Evolutionary conservation across 129 eudicot species (phyloP).

Genomic region (Dittrichia graveolens): DNA sequence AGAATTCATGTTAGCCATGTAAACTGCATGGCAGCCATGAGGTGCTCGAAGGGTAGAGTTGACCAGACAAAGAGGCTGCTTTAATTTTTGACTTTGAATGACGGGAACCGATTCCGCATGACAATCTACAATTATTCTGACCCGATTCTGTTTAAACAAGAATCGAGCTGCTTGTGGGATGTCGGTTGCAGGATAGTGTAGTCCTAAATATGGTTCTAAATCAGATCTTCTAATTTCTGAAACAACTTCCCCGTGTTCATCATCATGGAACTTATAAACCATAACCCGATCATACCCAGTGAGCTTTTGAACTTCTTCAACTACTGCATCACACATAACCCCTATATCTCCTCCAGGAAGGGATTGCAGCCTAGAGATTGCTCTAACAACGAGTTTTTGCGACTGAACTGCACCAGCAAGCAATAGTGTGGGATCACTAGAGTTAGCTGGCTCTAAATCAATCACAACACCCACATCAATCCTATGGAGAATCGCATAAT

Average conservation of each 20-base stretch:
- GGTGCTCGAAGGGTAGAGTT: conserved; percentile 77
- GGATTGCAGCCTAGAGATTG: conserved; percentile 60
- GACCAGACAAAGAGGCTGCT: conserved; percentile 58
- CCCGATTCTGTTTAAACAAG: conserved; percentile 73
- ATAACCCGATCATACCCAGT: conserved; percentile 78
- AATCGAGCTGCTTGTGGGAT: conserved; percentile 80
- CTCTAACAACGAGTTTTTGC: conserved; percentile 61
- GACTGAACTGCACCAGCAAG: conserved; percentile 64
- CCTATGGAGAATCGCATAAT: conserved; percentile 71
- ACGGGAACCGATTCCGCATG: conserved; percentile 45
- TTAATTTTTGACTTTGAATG: conserved; percentile 47
- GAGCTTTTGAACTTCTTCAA: conserved; percentile 68
- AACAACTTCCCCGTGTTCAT: conserved; percentile 72
- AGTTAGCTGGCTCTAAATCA: conserved; percentile 73
- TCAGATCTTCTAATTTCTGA: conserved; percentile 61
- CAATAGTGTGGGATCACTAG: conserved; percentile 52
- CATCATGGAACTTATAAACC: conserved; percentile 78
- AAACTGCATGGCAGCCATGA: conserved; percentile 56
- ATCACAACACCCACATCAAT: conserved; percentile 70
- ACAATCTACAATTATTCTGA: conserved; percentile 66
- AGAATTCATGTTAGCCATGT: conserved; percentile 73
- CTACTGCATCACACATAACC: conserved; percentile 59
- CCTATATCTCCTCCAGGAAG: conserved; percentile 69
- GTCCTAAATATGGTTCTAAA: conserved; percentile 67
- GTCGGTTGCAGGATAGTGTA: conserved; percentile 77